Evolutionary conservation across 192 early-diverging fungal genomes (phyloP), one percentile per base, ranked within the genome.

Genomic region (Powellomyces hirtus): DNA sequence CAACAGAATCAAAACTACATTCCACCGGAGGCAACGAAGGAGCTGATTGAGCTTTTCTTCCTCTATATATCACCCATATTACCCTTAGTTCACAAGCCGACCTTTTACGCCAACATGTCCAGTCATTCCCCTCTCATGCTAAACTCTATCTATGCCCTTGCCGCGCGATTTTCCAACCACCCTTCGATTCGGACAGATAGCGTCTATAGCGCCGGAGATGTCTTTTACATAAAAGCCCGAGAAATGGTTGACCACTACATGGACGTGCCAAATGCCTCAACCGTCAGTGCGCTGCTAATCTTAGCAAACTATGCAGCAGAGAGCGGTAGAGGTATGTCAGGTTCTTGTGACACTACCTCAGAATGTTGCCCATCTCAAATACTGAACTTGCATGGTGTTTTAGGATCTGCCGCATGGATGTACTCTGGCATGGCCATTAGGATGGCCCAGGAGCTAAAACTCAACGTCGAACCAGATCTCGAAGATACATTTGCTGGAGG

Each of bases 351-450:
- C 40, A 42, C 40, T 42, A 13, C 40, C 40, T 42, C 40, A 42
- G 11, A 10, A 13, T 42, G 40, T 42, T 42, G 10, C 40, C 40
- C 40, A 42, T 13, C 40, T n/a, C 40, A n/a, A n/a, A n/a, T n/a
- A n/a, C n/a, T n/a, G 40, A n/a, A 13, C 40, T 10, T 42, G 40
- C n/a, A 13, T 42, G n/a, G 10, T 35, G 18, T 18, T 70, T 4
- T n/a, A 68, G 78, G 74, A 10, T 75, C 77, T 1, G 75, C 73
- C 0, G 75, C 78, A 5, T 82, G 76, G 75, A 77, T 82, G 75
- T 80, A 82, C 51, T 75, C 76, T 5, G 77, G 76, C 46, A 80
- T 80, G 78, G 81, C 81, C 1, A 77, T 82, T 20, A 35, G 78
- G 16, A 80, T 80, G 75, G 66, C 79, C 8, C 70, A 77, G 34